Evolutionary conservation across 352 stramenopile species (phyloP).

Genomic region (Peronospora destructor): DNA sequence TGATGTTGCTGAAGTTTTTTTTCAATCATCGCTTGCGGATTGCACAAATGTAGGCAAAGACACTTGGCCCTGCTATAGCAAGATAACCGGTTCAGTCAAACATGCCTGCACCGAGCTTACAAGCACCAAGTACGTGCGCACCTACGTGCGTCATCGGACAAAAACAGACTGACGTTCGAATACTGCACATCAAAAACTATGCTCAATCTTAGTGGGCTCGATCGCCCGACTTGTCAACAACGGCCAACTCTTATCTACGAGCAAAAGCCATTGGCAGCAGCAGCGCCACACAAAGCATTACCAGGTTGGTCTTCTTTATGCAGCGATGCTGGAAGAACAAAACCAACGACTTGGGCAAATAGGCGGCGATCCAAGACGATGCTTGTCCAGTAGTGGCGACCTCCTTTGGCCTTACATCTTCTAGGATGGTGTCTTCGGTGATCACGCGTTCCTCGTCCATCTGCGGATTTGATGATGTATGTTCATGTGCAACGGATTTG

Average conservation of each 20-base stretch:
- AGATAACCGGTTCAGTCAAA: too few relatives aligned
- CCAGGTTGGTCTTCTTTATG: constrained; percentile 34
- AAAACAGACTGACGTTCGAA: neutral
- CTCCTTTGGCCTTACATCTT: constrained; percentile 6
- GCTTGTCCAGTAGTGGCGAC: constrained; percentile 5
- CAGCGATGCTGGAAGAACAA: constrained; percentile 29
- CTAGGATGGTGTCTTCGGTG: neutral
- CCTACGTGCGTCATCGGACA: neutral
- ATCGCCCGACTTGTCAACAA: neutral
- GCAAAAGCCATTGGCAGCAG: constrained; percentile 31
- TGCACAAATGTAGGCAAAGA: too few relatives aligned
- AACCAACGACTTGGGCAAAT: constrained; percentile 28
- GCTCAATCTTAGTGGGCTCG: constrained; percentile 8
- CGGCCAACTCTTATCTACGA: constrained; percentile 23
- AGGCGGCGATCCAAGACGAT: constrained; percentile 19
- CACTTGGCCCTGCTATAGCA: too few relatives aligned
- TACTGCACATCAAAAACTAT: constrained; percentile 20
- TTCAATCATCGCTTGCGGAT: too few relatives aligned
- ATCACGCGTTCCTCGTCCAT: neutral
- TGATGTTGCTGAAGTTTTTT: too few relatives aligned
- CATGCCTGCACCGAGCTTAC: too few relatives aligned
- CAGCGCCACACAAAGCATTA: constrained; percentile 34
- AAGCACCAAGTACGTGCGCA: too few relatives aligned
- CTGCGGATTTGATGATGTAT: constrained; percentile 2
- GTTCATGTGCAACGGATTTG: constrained; percentile 10